phyloP scores from a whole-genome alignment of 495 filamentous ascomycete species.

The Tuber melanosporum region DNA sequence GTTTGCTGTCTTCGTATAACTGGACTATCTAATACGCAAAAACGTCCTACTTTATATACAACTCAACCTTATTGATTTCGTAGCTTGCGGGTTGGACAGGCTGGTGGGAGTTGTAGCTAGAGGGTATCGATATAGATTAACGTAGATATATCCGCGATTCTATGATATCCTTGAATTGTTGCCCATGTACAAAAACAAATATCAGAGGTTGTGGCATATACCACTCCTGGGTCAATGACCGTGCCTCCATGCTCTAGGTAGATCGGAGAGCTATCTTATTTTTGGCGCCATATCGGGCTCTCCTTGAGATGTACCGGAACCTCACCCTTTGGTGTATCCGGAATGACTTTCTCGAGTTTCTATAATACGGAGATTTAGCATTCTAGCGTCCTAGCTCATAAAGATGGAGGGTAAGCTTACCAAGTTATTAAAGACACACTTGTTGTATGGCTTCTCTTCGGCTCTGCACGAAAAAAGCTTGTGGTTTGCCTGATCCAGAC shows the following conservation, averaged over 20 bases:
- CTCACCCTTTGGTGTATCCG: conserved; percentile 68
- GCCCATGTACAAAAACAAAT: conserved; percentile 25
- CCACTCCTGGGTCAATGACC: neutral
- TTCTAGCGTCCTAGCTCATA: conserved; percentile 1
- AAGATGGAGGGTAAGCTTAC: conserved; percentile 50
- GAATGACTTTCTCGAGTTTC: conserved; percentile 54
- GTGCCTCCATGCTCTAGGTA: neutral
- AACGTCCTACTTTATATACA: neutral
- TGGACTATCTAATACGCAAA: neutral
- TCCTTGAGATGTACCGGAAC: conserved; percentile 67
- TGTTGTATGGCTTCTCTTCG: conserved; percentile 73
- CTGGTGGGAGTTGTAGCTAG: neutral
- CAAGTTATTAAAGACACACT: conserved; percentile 90
- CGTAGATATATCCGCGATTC: conserved; percentile 5
- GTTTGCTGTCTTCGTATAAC: neutral
- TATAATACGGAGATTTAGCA: conserved; percentile 11
- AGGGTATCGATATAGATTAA: neutral
- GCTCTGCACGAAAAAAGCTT: conserved; percentile 83
- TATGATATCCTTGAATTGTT: conserved; percentile 35
- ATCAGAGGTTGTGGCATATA: neutral
- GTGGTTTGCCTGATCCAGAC: conserved; percentile 95
- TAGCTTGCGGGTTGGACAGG: neutral
- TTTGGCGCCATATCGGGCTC: conserved; percentile 1
- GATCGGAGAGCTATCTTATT: neutral
- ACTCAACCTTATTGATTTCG: neutral